Percentiles rank a stretch among this genome's conserved stretches.
Conservation (phyloP, 257 asterid species). For the Echium plantagineum region DNA sequence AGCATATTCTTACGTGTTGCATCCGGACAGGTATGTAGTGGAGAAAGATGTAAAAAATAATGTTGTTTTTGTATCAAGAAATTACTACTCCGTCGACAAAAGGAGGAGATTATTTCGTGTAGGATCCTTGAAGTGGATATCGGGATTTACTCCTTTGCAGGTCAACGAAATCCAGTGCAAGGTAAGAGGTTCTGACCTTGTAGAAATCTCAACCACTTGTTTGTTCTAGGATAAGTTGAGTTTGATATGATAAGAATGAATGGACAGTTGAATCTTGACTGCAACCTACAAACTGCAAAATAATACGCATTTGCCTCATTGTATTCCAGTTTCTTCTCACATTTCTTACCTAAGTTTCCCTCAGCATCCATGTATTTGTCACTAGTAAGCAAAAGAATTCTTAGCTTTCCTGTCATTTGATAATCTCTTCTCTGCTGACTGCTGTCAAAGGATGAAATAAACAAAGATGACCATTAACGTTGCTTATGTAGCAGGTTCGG, state of each 20-base stretch:
- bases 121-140: conserved; percentile 86
- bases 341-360: background rate
- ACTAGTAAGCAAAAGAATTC: too few species aligned
- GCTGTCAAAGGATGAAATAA: too few species aligned
- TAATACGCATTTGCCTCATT: background rate
- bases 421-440: background rate
- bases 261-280: background rate
- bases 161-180: conserved; percentile 62
- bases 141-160: conserved; percentile 38
- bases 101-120: conserved; percentile 73
- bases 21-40: conserved; percentile 69
- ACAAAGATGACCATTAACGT: too few species aligned
- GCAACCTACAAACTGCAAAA: background rate
- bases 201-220: background rate
- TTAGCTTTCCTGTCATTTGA: too few species aligned
- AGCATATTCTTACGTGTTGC: background rate
- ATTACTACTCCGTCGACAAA: conserved; percentile 73
- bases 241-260: background rate
- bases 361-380: too few species aligned
- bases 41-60: conserved; percentile 76
- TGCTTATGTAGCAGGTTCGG: conserved; percentile 51
- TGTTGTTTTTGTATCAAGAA: conserved; percentile 87
- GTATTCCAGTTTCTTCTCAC: background rate
- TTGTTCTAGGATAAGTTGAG: background rate
- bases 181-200: conserved; percentile 30